Conservation (phyloP, 2,329 filamentous ascomycete species). For the Diaporthe sp. region DNA sequence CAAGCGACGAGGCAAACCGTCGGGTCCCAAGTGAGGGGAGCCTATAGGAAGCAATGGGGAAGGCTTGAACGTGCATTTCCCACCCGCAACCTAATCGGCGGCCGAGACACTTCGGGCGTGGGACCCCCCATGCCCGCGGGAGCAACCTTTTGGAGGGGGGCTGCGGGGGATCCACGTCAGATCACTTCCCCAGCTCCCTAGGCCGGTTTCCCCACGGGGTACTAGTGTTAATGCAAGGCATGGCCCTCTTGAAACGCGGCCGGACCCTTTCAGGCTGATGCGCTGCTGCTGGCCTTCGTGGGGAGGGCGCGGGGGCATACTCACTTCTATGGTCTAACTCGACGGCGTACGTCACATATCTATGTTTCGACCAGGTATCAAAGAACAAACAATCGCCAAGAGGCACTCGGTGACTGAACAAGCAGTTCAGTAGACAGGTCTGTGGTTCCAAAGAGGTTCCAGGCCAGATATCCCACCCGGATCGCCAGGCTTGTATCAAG, state of each 20-base stretch:
- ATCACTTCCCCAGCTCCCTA: conserved; percentile 6
- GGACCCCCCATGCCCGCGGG: background rate
- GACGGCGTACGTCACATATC: background rate
- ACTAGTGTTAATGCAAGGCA: conserved; percentile 4
- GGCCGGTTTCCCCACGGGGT: conserved; percentile 16
- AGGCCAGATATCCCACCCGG: too few relatives aligned
- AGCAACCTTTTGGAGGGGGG: conserved; percentile 8
- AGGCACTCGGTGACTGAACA: too few relatives aligned
- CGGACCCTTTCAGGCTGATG: conserved; percentile 27
- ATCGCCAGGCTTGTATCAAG: too few relatives aligned
- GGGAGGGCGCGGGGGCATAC: conserved; percentile 3
- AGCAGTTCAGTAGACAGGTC: too few relatives aligned
- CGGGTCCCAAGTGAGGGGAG: conserved; percentile 7
- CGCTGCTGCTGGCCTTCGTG: background rate
- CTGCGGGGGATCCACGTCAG: conserved; percentile 8
- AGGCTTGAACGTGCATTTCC: conserved; percentile 7
- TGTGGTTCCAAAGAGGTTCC: too few relatives aligned
- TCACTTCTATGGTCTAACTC: background rate
- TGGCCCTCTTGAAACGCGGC: conserved; percentile 13
- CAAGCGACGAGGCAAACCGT: background rate
- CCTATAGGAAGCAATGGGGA: conserved; percentile 17
- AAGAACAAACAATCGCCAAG: background rate
- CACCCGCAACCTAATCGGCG: conserved; percentile 25
- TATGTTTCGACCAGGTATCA: background rate
- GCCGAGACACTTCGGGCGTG: background rate